Evolutionary conservation across 345 rosid genomes (phyloP), one percentile per base, ranked within the genome.

Genomic region (Carallia brachiata): DNA sequence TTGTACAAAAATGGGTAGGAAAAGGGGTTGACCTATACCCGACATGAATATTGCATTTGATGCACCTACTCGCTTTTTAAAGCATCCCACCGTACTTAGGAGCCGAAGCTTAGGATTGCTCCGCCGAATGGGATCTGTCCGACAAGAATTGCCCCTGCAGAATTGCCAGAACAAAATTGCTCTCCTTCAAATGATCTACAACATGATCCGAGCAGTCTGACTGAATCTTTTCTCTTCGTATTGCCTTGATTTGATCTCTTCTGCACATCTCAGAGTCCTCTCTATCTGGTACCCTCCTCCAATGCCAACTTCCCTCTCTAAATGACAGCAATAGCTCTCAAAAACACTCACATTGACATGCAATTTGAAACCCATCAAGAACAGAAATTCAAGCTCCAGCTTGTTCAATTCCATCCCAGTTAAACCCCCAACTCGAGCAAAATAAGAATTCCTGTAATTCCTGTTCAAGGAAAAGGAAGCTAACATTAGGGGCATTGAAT

Each of bases 261-360:
- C 98, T 0, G 97, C 92, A 36, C 97, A 91, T 77, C 97, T 73
- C 39, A 93, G 70, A 8, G 97, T 87, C 69, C 71, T 87, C 75
- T 93, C 98, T 48, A 93, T 88, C 13, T 89, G 97, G 71, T 89
- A 91, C 2, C 98, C 97, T 67, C 97, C 96, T 48, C 96, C 97
- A 23, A 82, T 75, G 73, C 97, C 81, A 17, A 93, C 97, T 79
- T 91, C 98, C 70, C 98, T 88, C 63, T 91, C 96, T 54, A 93
- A 70, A 71, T 93, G 98, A 65, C 91, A 76, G 64, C 97, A 91
- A 16, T 93, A 93, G 70, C 98, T 88, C 87, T 93, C 92, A 66
- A 91, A 93, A 52, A 91, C 97, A 55, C 92, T 87, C 36, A 91
- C 84, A 77, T 91, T 93, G 52, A 93, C 98, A 75, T 91, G 96